A percentile compares a stretch with the other conserved stretches of the same genome.
These are phyloP conservation scores for Groenewaldozyma sp. DNA, from an alignment of 1,139 yeast species.

Conservation along the genomic window DNA sequence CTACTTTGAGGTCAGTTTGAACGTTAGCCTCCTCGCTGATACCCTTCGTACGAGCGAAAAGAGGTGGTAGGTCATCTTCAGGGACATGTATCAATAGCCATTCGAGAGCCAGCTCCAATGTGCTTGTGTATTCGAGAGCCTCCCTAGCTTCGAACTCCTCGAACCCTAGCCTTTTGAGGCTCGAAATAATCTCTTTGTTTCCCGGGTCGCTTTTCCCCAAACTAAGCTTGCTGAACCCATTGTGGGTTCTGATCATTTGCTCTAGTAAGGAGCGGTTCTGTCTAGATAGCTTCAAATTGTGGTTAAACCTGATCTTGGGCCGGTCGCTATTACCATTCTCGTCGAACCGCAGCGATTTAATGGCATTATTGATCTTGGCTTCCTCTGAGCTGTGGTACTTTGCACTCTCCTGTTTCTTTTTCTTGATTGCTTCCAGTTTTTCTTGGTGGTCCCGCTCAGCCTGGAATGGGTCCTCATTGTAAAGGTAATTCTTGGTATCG, in stretches of 20 bases:
- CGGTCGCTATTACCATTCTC: too few species aligned
- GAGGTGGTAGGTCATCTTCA: conserved; percentile 77
- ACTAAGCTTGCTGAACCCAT: conserved; percentile 22
- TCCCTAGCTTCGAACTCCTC: conserved; percentile 61
- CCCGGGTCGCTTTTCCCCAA: too few species aligned
- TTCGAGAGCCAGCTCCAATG: conserved; percentile 46
- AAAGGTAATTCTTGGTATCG: conserved; percentile 24
- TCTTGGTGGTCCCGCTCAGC: conserved; percentile 43
- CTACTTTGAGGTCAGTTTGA: conserved; percentile 32
- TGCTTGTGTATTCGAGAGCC: conserved; percentile 50
- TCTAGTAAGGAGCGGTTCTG: conserved; percentile 26
- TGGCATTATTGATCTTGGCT: not conserved
- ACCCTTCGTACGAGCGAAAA: conserved; percentile 28
- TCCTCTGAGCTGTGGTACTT: conserved; percentile 8
- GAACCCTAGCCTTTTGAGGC: conserved; percentile 45
- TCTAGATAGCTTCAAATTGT: conserved; percentile 27
- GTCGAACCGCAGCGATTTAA: not conserved
- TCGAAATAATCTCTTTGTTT: conserved; percentile 7
- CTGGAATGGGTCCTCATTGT: conserved; percentile 63
- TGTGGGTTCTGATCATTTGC: conserved; percentile 22
- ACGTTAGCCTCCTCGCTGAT: conserved; percentile 28
- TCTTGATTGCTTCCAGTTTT: conserved; percentile 14
- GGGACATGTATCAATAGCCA: conserved; percentile 87
- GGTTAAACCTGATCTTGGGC: conserved; percentile 20
- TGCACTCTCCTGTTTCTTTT: conserved; percentile 10